phyloP scores from a whole-genome alignment of 2,329 filamentous ascomycete genomes.

The Penicillium sp. region DNA sequence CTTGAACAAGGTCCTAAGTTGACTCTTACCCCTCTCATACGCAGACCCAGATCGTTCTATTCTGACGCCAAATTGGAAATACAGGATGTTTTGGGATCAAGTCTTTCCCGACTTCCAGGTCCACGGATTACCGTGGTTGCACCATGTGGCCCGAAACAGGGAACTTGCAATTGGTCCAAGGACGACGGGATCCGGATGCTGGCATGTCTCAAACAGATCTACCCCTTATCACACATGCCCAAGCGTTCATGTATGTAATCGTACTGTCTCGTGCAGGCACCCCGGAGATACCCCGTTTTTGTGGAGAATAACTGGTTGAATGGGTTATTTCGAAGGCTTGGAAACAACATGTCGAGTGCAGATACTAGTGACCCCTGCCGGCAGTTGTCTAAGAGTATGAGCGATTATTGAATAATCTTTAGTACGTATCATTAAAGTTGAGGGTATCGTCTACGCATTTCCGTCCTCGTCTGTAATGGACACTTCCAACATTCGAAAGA shows the following conservation, averaged over 20 bases:
- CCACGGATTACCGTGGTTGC: slow-evolving; percentile 12
- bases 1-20: not conserved
- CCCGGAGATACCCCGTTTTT: not conserved
- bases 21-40: not conserved
- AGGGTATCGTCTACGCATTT: not conserved
- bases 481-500: not conserved
- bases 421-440: not conserved
- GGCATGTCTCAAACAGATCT: slow-evolving; percentile 12
- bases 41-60: not conserved
- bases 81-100: not conserved
- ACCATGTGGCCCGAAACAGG: slow-evolving; percentile 17
- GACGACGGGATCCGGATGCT: slow-evolving; percentile 2
- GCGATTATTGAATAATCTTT: no score
- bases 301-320: not conserved
- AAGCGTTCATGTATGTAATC: not conserved
- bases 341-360: not conserved
- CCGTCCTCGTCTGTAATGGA: not conserved
- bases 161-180: slow-evolving; percentile 14
- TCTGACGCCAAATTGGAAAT: not conserved
- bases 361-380: not conserved
- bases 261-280: slow-evolving; percentile 1
- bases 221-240: not conserved
- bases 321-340: not conserved
- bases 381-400: not conserved
- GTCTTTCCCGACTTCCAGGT: slow-evolving; percentile 4